Base-by-base conservation (phyloP, 2,329 filamentous ascomycete genomes). In the Monilinia aucupariae region DNA sequence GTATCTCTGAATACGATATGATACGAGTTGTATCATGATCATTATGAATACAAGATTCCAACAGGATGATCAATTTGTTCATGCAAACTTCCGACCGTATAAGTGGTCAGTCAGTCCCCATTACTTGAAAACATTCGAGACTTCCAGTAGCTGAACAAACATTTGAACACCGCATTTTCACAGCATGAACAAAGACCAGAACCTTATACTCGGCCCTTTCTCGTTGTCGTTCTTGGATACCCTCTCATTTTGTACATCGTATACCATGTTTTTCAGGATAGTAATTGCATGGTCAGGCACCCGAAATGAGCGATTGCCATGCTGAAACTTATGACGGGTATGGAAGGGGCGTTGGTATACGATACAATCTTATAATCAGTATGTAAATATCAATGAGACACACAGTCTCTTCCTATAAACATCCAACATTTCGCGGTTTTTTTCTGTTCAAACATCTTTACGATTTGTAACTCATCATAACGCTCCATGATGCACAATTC, bases 121-220 rank as follows among this genome's bases (percentile, higher is more conserved):
- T 30, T 39, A n/a, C 22, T 22, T 22, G 22, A 10, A 30, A 51
- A 43, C 4, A 17, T 39, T 15, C 6, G 47, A 49, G 34, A 39
- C 22, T 37, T 34, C 2, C 43, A 50, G 39, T 50, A 59, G 56
- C 34, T 59, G 43, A 49, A n/a, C 45, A 50, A 59, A 37, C 48
- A 58, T 47, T 53, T 53, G 58, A 54, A 43, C 59, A 55, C 59
- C 12, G 39, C 59, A 55, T 61, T 61, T 61, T 43, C 59, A 61
- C 59, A 47, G n/a, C 59, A 61, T 61, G 15, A 54, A 50, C n/a
- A 30, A 50, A 17, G 17, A 37, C 30, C 43, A 51, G 39, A 37
- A 15, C 15, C 3, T 50, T 59, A 47, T 47, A 47, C 47, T 59
- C 22, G 45, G 56, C 34, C 32, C 47, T 27, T 59, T 22, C 45